These are phyloP conservation scores for Mortierella sp. DNA, from an alignment of 371 early-diverging fungal genomes.

Conservation along the genomic window DNA sequence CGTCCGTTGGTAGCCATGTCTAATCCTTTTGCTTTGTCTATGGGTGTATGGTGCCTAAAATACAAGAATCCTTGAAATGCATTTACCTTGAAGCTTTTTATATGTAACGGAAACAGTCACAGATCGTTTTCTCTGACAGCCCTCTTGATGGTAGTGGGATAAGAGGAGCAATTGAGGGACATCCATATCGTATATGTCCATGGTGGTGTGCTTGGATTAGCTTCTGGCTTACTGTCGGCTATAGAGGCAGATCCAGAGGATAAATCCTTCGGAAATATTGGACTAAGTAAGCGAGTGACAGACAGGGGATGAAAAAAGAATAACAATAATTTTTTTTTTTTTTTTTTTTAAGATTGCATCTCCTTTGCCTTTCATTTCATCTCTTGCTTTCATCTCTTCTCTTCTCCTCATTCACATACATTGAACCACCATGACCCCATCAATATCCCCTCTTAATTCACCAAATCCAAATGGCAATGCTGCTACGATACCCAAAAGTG, in stretches of 20 bases:
- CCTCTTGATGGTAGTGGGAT: too few relatives aligned
- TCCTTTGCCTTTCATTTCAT: background rate
- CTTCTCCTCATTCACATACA: background rate
- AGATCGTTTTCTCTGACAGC: background rate
- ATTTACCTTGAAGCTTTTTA: background rate
- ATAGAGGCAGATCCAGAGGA: too few relatives aligned
- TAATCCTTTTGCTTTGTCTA: background rate
- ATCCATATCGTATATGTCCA: too few relatives aligned
- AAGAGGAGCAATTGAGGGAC: too few relatives aligned
- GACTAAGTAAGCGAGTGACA: background rate
- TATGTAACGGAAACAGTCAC: background rate
- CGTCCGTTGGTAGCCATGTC: conserved; percentile 54
- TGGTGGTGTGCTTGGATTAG: too few relatives aligned
- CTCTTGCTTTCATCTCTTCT: background rate
- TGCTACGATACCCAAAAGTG: background rate
- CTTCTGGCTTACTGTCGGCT: too few relatives aligned
- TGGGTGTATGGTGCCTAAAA: background rate
- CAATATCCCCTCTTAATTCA: background rate
- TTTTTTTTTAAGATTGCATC: background rate
- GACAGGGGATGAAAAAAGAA: too few relatives aligned
- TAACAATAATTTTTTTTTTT: too few relatives aligned
- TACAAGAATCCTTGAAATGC: background rate
- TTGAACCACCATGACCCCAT: background rate
- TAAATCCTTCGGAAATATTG: too few relatives aligned
- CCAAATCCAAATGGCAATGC: background rate